Base-by-base conservation (phyloP, 805 yeast genomes). In the Wickerhamiella slavikovae region DNA sequence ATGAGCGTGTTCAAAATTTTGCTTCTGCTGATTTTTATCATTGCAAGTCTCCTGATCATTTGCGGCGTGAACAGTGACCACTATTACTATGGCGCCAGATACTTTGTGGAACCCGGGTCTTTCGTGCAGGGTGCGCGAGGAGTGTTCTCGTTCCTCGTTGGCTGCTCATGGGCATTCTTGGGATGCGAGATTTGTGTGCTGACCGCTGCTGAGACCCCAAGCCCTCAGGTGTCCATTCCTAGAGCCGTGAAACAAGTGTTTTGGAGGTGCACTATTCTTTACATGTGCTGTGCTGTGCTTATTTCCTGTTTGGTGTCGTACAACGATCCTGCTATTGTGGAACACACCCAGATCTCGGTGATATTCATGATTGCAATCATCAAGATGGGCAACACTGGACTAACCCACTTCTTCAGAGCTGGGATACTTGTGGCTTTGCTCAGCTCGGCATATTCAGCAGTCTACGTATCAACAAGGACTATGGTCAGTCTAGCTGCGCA, bases 331-430 rank as follows among this genome's bases (percentile, higher is more conserved):
- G 56, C 74, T 36, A 60, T 67, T 12, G 60, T 67, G 29, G 48
- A 54, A 7, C 22, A 24, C 25, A 62, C 57, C 17, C 49, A 48
- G 13, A 62, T 73, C 24, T 80, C 85, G 14, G 74, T 89, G 11
- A 92, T 92, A 23, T 78, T 77, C 43, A 83, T 77, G 30, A 71
- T 77, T 44, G 93, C 92, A 27, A 71, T 78, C 43, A 64, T 64
- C 37, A 64, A 63, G 39, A 76, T 79, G 12, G 50, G 60, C 12
- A 75, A 78, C 37, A 42, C 47, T 6, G 83, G 68, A 1, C 55
- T 79, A 37, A 80, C 82, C 22, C 74, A 72, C 40, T 62, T 80
- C 29, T 59, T 80, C 44, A 80, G 79, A 48, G 85, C 72, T 2
- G 70, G 77, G 48, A 73, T 80, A 39, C 52, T 80, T 44, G 51